Evolutionary conservation across 306 rosid species (phyloP).

Genomic region (Aeschynomene evenia): DNA sequence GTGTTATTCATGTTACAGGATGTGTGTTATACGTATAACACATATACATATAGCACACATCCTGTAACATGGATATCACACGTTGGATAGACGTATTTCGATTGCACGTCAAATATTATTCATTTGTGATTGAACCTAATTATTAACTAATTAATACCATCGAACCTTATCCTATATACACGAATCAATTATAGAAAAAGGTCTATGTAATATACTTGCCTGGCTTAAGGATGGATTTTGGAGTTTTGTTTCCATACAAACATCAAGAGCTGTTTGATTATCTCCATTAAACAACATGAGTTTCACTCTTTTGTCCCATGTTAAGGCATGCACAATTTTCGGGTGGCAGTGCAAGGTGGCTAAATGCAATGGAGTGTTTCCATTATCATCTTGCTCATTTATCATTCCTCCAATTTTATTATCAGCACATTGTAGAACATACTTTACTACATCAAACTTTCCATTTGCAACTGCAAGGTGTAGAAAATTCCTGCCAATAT

Average conservation of each 20-base stretch:
- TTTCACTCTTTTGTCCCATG: slow-evolving; percentile 1
- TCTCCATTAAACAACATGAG: neutral
- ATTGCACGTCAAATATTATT: too few relatives aligned
- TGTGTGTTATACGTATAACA: too few relatives aligned
- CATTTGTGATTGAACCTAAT: too few relatives aligned
- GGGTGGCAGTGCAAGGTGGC: neutral
- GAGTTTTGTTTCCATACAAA: accelerated
- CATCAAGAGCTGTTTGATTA: slow-evolving; percentile 11
- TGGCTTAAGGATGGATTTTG: neutral
- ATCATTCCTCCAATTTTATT: neutral
- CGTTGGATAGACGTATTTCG: too few relatives aligned
- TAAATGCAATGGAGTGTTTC: slow-evolving; percentile 36
- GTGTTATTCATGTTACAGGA: too few relatives aligned
- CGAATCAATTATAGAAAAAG: too few relatives aligned
- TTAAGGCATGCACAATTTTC: slow-evolving; percentile 2
- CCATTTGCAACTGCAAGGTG: neutral
- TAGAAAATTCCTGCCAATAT: neutral
- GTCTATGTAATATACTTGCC: neutral
- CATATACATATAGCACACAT: too few relatives aligned
- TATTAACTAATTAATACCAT: too few relatives aligned
- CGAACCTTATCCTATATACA: too few relatives aligned
- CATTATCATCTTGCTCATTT: neutral
- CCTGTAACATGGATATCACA: too few relatives aligned
- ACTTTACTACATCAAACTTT: neutral
- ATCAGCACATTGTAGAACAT: neutral